Evolutionary conservation across 257 asterid genomes (phyloP).

Genomic region (Scutellaria galericulata): DNA sequence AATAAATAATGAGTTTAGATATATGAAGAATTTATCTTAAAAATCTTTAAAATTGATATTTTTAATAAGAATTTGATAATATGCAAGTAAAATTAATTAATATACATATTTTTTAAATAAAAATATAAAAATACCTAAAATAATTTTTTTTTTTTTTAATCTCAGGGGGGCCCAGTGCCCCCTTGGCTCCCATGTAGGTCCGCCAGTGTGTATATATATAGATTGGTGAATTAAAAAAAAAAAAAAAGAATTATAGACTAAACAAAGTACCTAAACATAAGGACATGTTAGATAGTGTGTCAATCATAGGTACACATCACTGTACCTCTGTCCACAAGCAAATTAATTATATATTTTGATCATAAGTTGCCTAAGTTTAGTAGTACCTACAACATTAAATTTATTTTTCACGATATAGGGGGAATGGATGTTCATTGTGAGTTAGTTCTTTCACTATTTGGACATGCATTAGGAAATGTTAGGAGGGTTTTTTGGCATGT

Average conservation of each 20-base stretch:
- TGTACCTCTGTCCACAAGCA: neutral
- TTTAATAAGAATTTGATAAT: too few species aligned
- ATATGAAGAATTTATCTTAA: too few species aligned
- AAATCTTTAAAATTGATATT: too few species aligned
- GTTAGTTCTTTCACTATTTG: neutral
- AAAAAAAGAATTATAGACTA: neutral
- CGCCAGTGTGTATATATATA: too few species aligned
- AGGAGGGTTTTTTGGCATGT: too few species aligned
- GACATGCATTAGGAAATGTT: neutral
- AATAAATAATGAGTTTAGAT: too few species aligned
- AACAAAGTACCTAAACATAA: neutral
- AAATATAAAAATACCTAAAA: too few species aligned
- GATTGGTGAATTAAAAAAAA: neutral
- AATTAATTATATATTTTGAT: neutral
- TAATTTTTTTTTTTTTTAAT: too few species aligned
- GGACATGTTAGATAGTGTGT: neutral
- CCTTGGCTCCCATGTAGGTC: too few species aligned
- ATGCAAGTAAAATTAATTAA: too few species aligned
- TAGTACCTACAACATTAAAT: neutral
- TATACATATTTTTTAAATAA: too few species aligned
- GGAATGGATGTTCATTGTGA: neutral
- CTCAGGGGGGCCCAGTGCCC: too few species aligned
- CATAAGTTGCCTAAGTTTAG: constrained; percentile 5
- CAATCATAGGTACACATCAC: neutral
- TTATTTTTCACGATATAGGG: neutral